Conservation (phyloP, 2,329 filamentous ascomycete species). For the Chaetomiaceae sp. region DNA sequence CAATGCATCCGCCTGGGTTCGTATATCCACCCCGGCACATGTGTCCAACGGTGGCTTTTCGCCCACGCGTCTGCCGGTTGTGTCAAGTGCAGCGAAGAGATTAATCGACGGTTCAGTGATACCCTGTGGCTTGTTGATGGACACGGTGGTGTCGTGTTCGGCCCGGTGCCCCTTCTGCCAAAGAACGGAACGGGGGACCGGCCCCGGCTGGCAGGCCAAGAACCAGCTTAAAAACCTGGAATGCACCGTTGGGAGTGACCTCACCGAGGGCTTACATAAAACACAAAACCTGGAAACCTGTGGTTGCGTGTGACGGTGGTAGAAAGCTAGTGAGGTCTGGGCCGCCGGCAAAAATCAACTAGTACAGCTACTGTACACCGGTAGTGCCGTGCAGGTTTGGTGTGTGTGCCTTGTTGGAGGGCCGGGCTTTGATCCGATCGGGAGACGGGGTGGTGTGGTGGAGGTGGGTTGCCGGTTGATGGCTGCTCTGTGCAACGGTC, state of each 20-base stretch:
- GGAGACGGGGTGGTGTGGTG: neutral
- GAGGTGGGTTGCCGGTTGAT: no score
- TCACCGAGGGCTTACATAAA: neutral
- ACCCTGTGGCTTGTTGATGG: neutral
- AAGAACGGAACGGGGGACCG: constrained; percentile 2
- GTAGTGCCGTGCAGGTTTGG: neutral
- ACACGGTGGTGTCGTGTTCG: neutral
- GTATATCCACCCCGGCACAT: neutral
- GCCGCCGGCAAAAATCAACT: constrained; percentile 4
- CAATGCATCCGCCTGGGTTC: neutral
- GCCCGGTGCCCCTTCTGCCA: constrained; percentile 10
- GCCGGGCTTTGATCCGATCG: constrained; percentile 7
- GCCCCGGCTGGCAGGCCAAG: neutral
- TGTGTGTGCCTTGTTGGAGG: neutral
- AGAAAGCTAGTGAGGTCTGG: neutral
- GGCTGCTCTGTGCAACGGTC: no score
- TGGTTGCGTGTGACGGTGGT: neutral
- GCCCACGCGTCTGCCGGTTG: no score
- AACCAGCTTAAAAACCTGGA: neutral
- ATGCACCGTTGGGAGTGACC: neutral
- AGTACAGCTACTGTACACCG: neutral
- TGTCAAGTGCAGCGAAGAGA: neutral
- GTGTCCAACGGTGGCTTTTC: neutral
- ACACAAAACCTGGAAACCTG: neutral
- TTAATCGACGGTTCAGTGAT: neutral